Conservation (phyloP, 2,329 filamentous ascomycete species). For the Calonectria hongkongensis region DNA sequence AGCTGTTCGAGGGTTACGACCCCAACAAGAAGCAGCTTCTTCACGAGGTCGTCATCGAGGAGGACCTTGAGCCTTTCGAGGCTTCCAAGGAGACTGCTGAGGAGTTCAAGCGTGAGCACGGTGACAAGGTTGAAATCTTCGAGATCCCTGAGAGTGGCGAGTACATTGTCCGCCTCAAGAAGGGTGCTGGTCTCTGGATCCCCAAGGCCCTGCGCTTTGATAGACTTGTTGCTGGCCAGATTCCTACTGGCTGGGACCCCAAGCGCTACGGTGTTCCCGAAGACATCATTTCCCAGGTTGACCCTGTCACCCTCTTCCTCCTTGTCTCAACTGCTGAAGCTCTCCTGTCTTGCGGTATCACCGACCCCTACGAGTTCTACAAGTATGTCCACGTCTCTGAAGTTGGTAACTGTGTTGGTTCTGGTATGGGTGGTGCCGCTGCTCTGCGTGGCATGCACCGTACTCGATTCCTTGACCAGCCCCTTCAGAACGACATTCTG, state of each 20-base stretch:
- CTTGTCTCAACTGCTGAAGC: slow-evolving; percentile 95
- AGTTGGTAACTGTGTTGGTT: slow-evolving; percentile 98
- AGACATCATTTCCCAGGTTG: slow-evolving; percentile 97
- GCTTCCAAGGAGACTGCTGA: slow-evolving; percentile 97
- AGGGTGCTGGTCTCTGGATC: slow-evolving; percentile 95
- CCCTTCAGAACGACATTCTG: slow-evolving; percentile 98
- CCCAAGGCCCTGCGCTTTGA: slow-evolving; percentile 98
- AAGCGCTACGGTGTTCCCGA: slow-evolving; percentile 97
- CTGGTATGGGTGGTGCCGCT: slow-evolving; percentile 95
- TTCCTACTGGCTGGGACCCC: slow-evolving; percentile 97
- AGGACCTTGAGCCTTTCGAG: slow-evolving; percentile 98
- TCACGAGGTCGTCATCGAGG: slow-evolving; percentile 97
- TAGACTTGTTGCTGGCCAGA: slow-evolving; percentile 96
- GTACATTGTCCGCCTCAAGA: slow-evolving; percentile 95
- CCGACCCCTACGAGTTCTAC: slow-evolving; percentile 99
- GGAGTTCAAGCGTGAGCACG: slow-evolving; percentile 97
- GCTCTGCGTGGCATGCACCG: slow-evolving; percentile 99
- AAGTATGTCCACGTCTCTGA: slow-evolving; percentile 99
- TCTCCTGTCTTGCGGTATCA: slow-evolving; percentile 94
- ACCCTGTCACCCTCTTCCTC: slow-evolving; percentile 95
- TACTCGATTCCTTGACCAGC: slow-evolving; percentile 96
- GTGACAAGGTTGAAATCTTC: slow-evolving; percentile 97
- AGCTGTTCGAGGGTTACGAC: slow-evolving; percentile 97
- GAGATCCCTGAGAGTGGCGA: slow-evolving; percentile 95
- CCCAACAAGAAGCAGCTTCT: slow-evolving; percentile 99